Conservation (phyloP, 2,329 filamentous ascomycete species). For the Penicillium sclerotiorum region DNA sequence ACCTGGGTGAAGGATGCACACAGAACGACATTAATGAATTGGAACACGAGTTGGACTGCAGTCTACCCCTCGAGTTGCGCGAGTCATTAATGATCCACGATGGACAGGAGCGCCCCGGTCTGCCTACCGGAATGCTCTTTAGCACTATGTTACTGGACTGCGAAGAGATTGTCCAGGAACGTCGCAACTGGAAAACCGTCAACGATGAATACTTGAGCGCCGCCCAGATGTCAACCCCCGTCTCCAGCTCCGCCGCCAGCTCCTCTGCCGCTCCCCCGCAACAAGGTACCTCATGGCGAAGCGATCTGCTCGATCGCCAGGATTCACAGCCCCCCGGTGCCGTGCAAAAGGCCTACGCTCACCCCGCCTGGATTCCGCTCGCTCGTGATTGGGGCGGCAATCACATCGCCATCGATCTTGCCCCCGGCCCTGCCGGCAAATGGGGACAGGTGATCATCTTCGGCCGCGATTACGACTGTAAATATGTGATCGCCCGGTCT, state of each 20-base stretch:
- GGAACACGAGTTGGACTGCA: constrained; percentile 93
- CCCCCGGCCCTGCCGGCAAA: constrained; percentile 82
- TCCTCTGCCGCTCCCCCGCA: constrained; percentile 65
- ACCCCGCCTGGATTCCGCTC: constrained; percentile 92
- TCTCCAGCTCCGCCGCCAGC: constrained; percentile 67
- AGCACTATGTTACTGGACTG: constrained; percentile 95
- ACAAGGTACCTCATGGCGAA: constrained; percentile 70
- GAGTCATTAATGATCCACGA: constrained; percentile 91
- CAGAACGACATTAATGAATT: constrained; percentile 95
- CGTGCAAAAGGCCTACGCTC: constrained; percentile 89
- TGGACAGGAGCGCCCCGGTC: constrained; percentile 92
- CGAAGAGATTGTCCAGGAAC: constrained; percentile 97
- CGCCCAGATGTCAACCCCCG: constrained; percentile 59
- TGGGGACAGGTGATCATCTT: constrained; percentile 98
- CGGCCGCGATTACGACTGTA: constrained; percentile 96
- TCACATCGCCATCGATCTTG: constrained; percentile 90
- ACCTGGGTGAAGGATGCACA: constrained; percentile 89
- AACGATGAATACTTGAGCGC: constrained; percentile 83
- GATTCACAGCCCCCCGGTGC: constrained; percentile 84
- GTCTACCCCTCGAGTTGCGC: constrained; percentile 87
- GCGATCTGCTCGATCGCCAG: constrained; percentile 81
- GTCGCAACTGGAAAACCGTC: constrained; percentile 93
- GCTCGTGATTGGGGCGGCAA: constrained; percentile 99
- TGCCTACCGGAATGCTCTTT: constrained; percentile 90
- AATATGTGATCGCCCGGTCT: constrained; percentile 92